Evolutionary conservation across 23 red algal species (phyloP), one percentile per base, ranked within the genome.

Genomic region (Agarophyton chilense): DNA sequence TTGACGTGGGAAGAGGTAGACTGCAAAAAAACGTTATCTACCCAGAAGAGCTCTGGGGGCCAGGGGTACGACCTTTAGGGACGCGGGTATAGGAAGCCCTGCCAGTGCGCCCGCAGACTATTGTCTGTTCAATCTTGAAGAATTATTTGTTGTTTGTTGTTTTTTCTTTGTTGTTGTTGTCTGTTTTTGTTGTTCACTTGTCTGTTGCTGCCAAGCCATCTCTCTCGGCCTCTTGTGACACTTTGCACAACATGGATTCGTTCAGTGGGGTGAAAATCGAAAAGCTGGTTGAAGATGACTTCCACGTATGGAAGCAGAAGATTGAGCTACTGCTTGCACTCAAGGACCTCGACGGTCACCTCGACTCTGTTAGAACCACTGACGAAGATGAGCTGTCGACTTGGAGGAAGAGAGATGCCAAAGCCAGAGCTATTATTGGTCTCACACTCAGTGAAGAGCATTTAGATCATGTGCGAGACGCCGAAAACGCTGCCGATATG

Each of bases 291-390:
- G n/a, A n/a, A n/a, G n/a, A n/a, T n/a, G n/a, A n/a, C n/a, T n/a
- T n/a, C n/a, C n/a, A n/a, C n/a, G n/a, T 80, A 52, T 80, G 76
- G 45, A 80, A 80, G 43, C 76, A 80, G 33, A 54, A 80, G 29
- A 0, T 58, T 1, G 47, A 85, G 61, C 21, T 85, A 62, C 0
- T 85, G 8, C 50, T 73, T 33, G 81, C 81, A 13, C n/a, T 85
- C 39, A 41, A 72, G 0, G 0, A 85, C 29, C 47, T 85, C 2
- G 65, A 85, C 77, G 61, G 77, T 0, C 34, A 71, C 28, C 81
- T 85, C 39, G 13, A 77, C 9, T 32, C 11, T 9, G 13, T 28
- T 28, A 31, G 10, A 3, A 67, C 81, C 9, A 46, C 35, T 10
- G 65, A 85, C n/a, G 81, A 85, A 36, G 45, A 16, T 31, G 58